A percentile compares a stretch with the other conserved stretches of the same genome.
phyloP scores from a whole-genome alignment of 345 rosid species.

The Garcia nutans region DNA sequence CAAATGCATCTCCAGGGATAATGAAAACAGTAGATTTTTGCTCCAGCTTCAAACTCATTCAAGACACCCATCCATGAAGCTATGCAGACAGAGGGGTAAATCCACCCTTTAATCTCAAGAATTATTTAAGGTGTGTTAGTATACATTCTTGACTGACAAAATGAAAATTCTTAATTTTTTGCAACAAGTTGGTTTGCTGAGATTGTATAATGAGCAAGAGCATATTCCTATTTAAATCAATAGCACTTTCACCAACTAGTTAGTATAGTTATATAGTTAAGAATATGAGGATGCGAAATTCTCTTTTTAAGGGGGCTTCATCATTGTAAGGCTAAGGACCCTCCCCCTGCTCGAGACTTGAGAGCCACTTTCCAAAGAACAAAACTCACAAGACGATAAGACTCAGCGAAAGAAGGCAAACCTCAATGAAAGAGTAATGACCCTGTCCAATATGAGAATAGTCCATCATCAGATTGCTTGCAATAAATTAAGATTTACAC shows the following conservation, averaged over 20 bases:
- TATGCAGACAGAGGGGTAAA: constrained; percentile 58
- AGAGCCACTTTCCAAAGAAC: no score
- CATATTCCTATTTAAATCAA: background rate
- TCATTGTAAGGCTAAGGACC: no score
- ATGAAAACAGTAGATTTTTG: constrained; percentile 46
- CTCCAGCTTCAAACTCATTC: constrained; percentile 65
- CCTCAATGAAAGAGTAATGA: no score
- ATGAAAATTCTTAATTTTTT: background rate
- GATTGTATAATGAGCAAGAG: background rate
- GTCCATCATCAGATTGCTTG: background rate
- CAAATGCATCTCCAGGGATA: constrained; percentile 85
- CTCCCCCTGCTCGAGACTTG: no score
- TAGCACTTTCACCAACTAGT: background rate
- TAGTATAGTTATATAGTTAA: no score
- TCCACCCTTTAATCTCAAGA: constrained; percentile 40
- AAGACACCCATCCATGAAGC: constrained; percentile 69
- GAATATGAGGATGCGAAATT: no score
- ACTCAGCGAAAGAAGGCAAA: no score
- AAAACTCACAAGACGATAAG: no score
- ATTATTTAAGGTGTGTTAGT: background rate
- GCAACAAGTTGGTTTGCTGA: background rate
- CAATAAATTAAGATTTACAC: background rate
- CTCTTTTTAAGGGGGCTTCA: no score
- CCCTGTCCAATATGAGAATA: background rate
- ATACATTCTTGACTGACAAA: background rate